Evolutionary conservation across 2,329 filamentous ascomycete genomes (phyloP), one percentile per base, ranked within the genome.

Genomic region (Aureobasidium sp.): DNA sequence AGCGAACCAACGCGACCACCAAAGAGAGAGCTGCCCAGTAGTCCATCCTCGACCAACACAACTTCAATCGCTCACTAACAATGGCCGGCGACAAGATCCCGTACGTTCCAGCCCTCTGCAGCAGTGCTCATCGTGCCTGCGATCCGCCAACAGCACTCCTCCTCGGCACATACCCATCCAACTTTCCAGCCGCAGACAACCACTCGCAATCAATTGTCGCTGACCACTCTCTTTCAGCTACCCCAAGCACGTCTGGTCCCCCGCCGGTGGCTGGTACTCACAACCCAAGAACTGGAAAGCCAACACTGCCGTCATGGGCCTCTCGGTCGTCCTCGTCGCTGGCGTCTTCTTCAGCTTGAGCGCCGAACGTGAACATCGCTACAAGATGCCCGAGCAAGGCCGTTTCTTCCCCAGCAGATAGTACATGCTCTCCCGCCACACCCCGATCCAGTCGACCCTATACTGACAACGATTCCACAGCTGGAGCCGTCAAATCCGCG

Each of bases 231-330:
- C 66, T 71, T 61, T 51, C 71, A 96, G 91, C 73, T 96, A 96
- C 79, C 92, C 91, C 76, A 97, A 96, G 83, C 93, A 99, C 83
- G 91, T 99, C 83, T 99, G 94, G 94, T 97, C 94, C 73, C 94
- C 94, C 65, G 83, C 93, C 67, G 94, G 94, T 83, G 94, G 94
- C 78, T 99, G 94, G 94, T 99, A 99, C 78, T 80, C 88, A 61
- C 93, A 96, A 76, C 94, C 94, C 60, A 82, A 84, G 68, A 99
- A 99, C 83, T 99, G 94, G 94, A 94, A 89, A 76, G 79, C 80
- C 71, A 99, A 99, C 81, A 99, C 94, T 5, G 82, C 87, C 61
- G 81, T 94, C 68, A 86, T 91, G 73, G 84, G 84, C 64, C 82
- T 80, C 52, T 83, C 88, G 62, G 80, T 94, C 57, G 67, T 87